Percentiles rank a stretch among this genome's conserved stretches.
These are phyloP conservation scores for Phaffomyces antillensis DNA, from an alignment of 805 yeast genomes.

Conservation along the genomic window DNA sequence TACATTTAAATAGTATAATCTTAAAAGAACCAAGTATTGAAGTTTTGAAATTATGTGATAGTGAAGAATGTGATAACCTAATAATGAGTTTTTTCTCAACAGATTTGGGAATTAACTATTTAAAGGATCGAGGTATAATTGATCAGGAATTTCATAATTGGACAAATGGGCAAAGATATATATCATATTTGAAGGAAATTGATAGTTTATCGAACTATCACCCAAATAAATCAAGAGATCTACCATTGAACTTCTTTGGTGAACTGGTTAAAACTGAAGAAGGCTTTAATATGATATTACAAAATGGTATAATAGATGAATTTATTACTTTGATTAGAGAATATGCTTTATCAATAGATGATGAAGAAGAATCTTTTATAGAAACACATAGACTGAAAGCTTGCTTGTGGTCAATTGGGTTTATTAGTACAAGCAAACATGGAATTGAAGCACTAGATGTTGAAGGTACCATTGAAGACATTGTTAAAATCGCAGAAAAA, in stretches of 20 bases:
- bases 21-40: slow-evolving; percentile 47
- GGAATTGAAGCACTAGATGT: slow-evolving; percentile 61
- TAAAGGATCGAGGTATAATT: slow-evolving; percentile 52
- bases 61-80: slow-evolving; percentile 39
- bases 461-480: slow-evolving; percentile 42
- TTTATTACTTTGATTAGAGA: slow-evolving; percentile 30
- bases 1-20: slow-evolving; percentile 45
- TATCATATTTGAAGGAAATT: slow-evolving; percentile 39
- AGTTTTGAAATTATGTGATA: slow-evolving; percentile 10
- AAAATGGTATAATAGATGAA: slow-evolving; percentile 38
- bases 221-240: slow-evolving; percentile 9
- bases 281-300: slow-evolving; percentile 58
- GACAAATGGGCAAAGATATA: slow-evolving; percentile 40
- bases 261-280: slow-evolving; percentile 74
- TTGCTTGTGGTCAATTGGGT: slow-evolving; percentile 82
- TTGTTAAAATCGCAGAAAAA: slow-evolving; percentile 42
- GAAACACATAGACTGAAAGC: slow-evolving; percentile 51
- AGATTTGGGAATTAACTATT: slow-evolving; percentile 60
- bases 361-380: slow-evolving; percentile 19
- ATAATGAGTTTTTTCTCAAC: slow-evolving; percentile 59
- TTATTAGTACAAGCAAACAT: slow-evolving; percentile 61
- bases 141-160: slow-evolving; percentile 62
- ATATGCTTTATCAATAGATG: slow-evolving; percentile 23
- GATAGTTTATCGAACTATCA: slow-evolving; percentile 31
- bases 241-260: slow-evolving; percentile 71